These are phyloP conservation scores for Pichia sp. DNA, from an alignment of 1,139 yeast genomes.

Conservation along the genomic window DNA sequence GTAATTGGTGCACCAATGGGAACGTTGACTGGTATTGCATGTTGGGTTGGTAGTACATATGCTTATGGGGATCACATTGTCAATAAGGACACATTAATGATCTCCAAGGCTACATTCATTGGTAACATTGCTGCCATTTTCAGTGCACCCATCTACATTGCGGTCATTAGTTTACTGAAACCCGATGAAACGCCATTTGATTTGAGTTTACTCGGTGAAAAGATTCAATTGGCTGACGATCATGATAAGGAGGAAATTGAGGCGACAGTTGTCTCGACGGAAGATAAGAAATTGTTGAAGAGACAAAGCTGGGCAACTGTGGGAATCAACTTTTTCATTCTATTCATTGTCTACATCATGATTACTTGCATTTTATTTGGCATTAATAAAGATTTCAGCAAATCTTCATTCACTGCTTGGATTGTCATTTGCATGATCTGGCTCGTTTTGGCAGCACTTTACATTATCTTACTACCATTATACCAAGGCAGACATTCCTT, in stretches of 20 bases:
- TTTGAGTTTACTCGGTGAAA: slow-evolving; percentile 47
- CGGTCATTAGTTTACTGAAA: slow-evolving; percentile 44
- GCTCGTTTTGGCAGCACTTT: slow-evolving; percentile 36
- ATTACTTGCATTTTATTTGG: slow-evolving; percentile 81
- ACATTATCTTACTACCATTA: slow-evolving; percentile 33
- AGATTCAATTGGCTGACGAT: slow-evolving; percentile 58
- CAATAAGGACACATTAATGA: slow-evolving; percentile 28
- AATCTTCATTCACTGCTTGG: slow-evolving; percentile 76
- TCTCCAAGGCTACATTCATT: slow-evolving; percentile 31
- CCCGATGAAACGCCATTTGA: slow-evolving; percentile 69
- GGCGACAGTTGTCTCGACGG: slow-evolving; percentile 26
- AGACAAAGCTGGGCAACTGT: slow-evolving; percentile 19
- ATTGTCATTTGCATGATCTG: slow-evolving; percentile 66
- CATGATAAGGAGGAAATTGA: slow-evolving; percentile 46
- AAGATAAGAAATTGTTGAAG: slow-evolving; percentile 19
- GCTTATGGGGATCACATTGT: slow-evolving; percentile 28
- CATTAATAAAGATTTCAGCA: slow-evolving; percentile 59
- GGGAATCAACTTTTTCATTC: slow-evolving; percentile 24
- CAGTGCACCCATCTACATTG: slow-evolving; percentile 30
- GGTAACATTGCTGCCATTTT: slow-evolving; percentile 34
- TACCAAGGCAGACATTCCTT: slow-evolving; percentile 32
- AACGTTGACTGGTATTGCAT: slow-evolving; percentile 31
- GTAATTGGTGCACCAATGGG: slow-evolving; percentile 32
- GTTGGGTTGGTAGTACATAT: slow-evolving; percentile 34
- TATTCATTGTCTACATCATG: slow-evolving; percentile 24